phyloP scores from a whole-genome alignment of 1,139 yeast species.

The Yamadazyma dendronema region DNA sequence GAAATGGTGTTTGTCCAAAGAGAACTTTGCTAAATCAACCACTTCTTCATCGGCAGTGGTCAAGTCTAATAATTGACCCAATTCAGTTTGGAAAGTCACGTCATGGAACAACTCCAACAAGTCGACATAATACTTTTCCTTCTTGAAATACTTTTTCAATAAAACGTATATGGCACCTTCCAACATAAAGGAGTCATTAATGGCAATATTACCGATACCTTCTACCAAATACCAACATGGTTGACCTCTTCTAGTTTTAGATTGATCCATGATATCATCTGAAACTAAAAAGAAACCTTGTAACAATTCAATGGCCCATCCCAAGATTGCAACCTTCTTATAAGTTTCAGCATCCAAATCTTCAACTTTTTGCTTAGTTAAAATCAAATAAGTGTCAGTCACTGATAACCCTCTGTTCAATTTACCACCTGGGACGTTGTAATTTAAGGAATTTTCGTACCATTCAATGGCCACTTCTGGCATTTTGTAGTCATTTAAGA shows the following conservation, averaged over 20 bases:
- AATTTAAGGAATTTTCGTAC: constrained; percentile 71
- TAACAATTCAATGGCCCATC: constrained; percentile 93
- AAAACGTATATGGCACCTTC: constrained; percentile 92
- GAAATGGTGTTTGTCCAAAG: constrained; percentile 86
- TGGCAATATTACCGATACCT: constrained; percentile 87
- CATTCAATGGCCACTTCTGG: constrained; percentile 85
- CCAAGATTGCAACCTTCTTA: constrained; percentile 82
- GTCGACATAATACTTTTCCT: constrained; percentile 82
- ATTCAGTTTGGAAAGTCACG: constrained; percentile 95
- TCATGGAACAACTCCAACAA: constrained; percentile 89
- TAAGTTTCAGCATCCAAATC: constrained; percentile 69
- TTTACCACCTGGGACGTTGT: constrained; percentile 96
- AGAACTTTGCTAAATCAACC: constrained; percentile 84
- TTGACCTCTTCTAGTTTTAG: constrained; percentile 97
- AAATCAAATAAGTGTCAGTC: constrained; percentile 83
- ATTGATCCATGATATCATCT: constrained; percentile 98
- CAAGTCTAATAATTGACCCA: constrained; percentile 93
- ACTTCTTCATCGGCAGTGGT: constrained; percentile 96
- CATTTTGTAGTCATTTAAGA: constrained; percentile 71
- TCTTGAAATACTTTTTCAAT: constrained; percentile 83
- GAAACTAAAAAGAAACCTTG: constrained; percentile 98
- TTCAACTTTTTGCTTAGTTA: constrained; percentile 60
- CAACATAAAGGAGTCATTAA: constrained; percentile 95
- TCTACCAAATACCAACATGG: constrained; percentile 93
- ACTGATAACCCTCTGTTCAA: constrained; percentile 95